Percentiles rank a stretch among this genome's conserved stretches.
Evolutionary conservation across 495 filamentous ascomycete species (phyloP).

Genomic region (Penicillium psychrofluorescens): DNA sequence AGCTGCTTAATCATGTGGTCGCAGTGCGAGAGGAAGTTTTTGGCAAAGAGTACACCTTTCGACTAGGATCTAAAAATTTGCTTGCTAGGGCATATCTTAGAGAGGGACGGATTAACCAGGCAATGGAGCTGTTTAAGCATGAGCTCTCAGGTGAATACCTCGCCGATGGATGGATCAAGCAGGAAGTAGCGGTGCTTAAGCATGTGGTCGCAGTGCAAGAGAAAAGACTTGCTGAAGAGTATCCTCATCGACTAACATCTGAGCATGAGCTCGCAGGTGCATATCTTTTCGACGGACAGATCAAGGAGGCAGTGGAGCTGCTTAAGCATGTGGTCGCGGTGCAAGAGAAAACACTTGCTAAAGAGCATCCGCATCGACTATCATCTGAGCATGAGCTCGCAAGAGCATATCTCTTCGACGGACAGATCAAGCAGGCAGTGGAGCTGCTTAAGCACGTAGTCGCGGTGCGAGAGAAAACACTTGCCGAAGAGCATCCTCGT

Average conservation of each 20-base stretch:
- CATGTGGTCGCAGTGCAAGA: no score
- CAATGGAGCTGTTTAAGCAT: no score
- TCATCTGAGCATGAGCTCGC: conserved; percentile 20
- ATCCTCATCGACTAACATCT: conserved; percentile 20
- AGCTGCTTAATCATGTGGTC: no score
- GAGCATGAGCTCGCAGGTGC: conserved; percentile 17
- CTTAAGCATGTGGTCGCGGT: conserved; percentile 25
- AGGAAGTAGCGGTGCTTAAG: no score
- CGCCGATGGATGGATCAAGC: no score
- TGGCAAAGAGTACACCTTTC: no score
- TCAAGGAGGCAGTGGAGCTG: conserved; percentile 21
- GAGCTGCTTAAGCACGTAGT: conserved; percentile 25
- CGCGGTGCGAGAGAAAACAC: conserved; percentile 10
- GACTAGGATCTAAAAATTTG: no score
- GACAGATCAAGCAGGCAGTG: conserved; percentile 22
- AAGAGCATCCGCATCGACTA: conserved; percentile 24
- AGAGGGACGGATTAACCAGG: no score
- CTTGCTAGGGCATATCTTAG: no score
- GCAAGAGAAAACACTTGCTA: conserved; percentile 7
- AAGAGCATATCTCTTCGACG: conserved; percentile 12
- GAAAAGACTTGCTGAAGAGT: conserved; percentile 15
- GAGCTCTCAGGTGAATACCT: no score
- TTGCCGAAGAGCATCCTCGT: conserved; percentile 16
- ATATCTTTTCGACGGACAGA: conserved; percentile 21
- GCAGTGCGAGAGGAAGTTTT: no score